Evolutionary conservation across 306 rosid genomes (phyloP).

Genomic region (Nissolia schottii): DNA sequence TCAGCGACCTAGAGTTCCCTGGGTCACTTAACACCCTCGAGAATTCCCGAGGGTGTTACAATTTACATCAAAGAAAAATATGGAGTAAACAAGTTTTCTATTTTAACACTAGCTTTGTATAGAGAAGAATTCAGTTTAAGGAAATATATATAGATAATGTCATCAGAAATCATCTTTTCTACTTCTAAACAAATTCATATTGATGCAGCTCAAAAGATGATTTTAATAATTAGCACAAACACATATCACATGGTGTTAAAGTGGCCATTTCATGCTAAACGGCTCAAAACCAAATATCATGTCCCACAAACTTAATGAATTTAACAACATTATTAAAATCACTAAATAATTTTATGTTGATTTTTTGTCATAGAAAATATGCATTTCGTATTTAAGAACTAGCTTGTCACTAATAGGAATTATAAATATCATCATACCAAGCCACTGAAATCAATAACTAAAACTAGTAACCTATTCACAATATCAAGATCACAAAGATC

Average conservation of each 20-base stretch:
- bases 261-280: slow-evolving; percentile 13
- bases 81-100: not conserved
- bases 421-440: slow-evolving; percentile 1
- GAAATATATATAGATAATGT: not conserved
- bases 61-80: slow-evolving; percentile 44
- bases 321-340: slow-evolving; percentile 12
- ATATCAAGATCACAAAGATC: not conserved
- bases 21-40: no score
- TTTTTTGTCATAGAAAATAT: not conserved
- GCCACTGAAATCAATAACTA: slow-evolving; percentile 16
- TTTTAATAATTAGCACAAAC: not conserved
- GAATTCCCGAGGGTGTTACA: no score
- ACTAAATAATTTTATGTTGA: not conserved
- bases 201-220: not conserved
- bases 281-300: not conserved
- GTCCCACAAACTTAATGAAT: slow-evolving; percentile 8
- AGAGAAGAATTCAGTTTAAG: not conserved
- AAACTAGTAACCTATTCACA: slow-evolving; percentile 1
- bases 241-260: not conserved
- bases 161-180: not conserved
- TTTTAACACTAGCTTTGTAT: not conserved
- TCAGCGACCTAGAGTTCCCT: no score
- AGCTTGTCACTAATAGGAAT: not conserved
- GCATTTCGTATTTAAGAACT: not conserved
- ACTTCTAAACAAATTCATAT: slow-evolving; percentile 10